These are phyloP conservation scores for Sphagnum tenellum DNA, from an alignment of 225 moss, liverwort and hornwort genomes.

Conservation along the genomic window DNA sequence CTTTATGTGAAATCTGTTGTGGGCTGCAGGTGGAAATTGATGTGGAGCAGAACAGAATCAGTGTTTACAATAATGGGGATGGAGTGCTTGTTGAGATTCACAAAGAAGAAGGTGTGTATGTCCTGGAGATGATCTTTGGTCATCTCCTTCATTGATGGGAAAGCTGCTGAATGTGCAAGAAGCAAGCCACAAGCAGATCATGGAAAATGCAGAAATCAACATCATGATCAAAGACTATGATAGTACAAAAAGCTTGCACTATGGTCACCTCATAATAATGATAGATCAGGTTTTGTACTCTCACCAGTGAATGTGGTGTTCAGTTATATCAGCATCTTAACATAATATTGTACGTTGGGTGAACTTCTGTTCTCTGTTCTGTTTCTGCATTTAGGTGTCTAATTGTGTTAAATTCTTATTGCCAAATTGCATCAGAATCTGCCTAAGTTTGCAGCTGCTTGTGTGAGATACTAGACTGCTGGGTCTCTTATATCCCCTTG, in stretches of 20 bases:
- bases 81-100: slow-evolving; percentile 89
- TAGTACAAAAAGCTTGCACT: slow-evolving; percentile 67
- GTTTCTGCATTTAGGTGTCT: no score
- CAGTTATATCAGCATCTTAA: no score
- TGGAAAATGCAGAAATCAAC: slow-evolving; percentile 95
- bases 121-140: slow-evolving; percentile 98
- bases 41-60: slow-evolving; percentile 50
- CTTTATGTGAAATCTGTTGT: no score
- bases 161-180: slow-evolving; percentile 89
- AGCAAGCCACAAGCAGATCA: slow-evolving; percentile 90
- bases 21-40: slow-evolving; percentile 76
- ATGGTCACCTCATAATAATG: slow-evolving; percentile 98
- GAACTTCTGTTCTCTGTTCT: no score
- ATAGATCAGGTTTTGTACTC: slow-evolving; percentile 89
- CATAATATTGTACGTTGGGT: no score
- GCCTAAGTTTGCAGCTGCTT: no score
- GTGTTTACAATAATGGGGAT: slow-evolving; percentile 83
- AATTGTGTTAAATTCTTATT: no score
- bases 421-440: no score
- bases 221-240: slow-evolving; percentile 93
- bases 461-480: no score
- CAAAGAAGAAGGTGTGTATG: slow-evolving; percentile 83
- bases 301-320: no score
- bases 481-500: no score
- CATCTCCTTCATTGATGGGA: slow-evolving; percentile 86